phyloP scores from a whole-genome alignment of 2,329 filamentous ascomycete genomes.

The Cladosporium sp. region DNA sequence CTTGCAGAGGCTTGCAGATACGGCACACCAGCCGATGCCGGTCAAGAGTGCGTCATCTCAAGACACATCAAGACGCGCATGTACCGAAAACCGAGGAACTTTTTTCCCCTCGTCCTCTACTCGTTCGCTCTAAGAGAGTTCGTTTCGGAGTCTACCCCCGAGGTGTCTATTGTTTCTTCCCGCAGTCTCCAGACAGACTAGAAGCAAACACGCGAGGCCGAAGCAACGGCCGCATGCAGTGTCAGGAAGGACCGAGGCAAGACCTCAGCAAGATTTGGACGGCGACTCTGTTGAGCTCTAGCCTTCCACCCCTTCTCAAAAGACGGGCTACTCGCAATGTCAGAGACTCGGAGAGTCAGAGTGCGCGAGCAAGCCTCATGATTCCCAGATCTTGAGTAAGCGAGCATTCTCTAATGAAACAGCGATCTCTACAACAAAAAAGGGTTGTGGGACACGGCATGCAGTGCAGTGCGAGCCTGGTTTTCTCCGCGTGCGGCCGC shows the following conservation, averaged over 20 bases:
- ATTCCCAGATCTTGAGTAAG: not conserved
- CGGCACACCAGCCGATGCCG: not conserved
- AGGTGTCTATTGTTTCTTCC: too few relatives aligned
- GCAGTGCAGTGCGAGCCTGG: not conserved
- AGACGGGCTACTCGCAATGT: too few relatives aligned
- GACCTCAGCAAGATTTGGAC: too few relatives aligned
- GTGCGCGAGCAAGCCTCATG: not conserved
- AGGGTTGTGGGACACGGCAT: too few relatives aligned
- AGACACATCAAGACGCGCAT: not conserved
- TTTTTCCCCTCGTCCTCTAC: not conserved
- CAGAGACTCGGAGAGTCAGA: too few relatives aligned
- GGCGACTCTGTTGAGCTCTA: too few relatives aligned
- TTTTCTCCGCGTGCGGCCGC: not conserved
- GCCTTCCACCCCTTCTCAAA: too few relatives aligned
- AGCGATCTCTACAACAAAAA: not conserved
- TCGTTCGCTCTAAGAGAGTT: not conserved
- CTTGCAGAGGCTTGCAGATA: not conserved
- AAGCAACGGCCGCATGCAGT: too few relatives aligned
- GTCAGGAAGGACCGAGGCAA: too few relatives aligned
- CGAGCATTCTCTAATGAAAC: not conserved
- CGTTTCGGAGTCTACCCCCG: not conserved
- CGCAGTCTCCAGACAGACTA: too few relatives aligned
- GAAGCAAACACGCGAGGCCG: too few relatives aligned
- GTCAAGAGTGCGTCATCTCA: not conserved
- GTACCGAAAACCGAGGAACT: too few relatives aligned